These are phyloP conservation scores for Ciborinia camelliae DNA, from an alignment of 2,329 filamentous ascomycete genomes.

Conservation along the genomic window DNA sequence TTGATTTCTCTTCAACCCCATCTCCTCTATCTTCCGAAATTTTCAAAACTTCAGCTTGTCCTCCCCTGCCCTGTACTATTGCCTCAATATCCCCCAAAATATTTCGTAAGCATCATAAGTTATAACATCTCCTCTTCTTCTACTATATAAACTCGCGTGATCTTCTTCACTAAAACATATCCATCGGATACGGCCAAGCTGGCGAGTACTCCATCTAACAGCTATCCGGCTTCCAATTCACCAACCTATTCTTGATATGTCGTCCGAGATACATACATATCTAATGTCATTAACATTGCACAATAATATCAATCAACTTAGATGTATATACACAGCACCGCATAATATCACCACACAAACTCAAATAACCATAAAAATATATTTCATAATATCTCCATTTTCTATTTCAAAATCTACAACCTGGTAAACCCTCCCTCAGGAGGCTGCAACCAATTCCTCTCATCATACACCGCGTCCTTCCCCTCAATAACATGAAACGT, in stretches of 20 bases:
- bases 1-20: background rate
- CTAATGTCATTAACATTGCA: background rate
- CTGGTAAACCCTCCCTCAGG: conserved; percentile 69
- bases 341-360: background rate
- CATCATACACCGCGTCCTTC: conserved; percentile 69
- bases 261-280: background rate
- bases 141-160: too few species aligned
- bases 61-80: too few species aligned
- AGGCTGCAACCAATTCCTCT: conserved; percentile 90
- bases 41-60: too few species aligned
- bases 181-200: too few species aligned
- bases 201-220: too few species aligned
- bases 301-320: background rate
- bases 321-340: rapidly evolving
- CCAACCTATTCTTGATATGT: background rate
- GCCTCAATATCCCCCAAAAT: too few species aligned
- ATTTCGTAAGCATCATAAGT: too few species aligned
- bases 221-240: too few species aligned
- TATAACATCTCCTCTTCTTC: too few species aligned
- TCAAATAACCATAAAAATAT: too few species aligned
- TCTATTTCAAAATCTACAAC: conserved; percentile 24
- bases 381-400: background rate
- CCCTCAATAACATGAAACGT: conserved; percentile 97
- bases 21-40: background rate
- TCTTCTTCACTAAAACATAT: too few species aligned